Evolutionary conservation across 2,329 filamentous ascomycete genomes (phyloP), one percentile per base, ranked within the genome.

Genomic region (Chaetothyriales sp.): DNA sequence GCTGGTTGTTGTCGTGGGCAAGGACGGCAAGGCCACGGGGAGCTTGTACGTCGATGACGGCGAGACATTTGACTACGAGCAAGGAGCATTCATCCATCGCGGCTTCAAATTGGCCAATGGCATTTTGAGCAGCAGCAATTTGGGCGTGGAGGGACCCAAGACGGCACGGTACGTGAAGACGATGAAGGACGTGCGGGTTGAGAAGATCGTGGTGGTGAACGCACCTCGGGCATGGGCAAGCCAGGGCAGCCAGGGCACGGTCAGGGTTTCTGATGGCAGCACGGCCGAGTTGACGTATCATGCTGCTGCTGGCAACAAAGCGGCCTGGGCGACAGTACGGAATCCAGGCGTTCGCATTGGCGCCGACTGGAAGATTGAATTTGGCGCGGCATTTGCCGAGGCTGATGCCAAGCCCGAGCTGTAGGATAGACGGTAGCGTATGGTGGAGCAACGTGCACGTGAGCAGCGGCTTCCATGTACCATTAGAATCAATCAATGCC

Each of bases 21-120:
- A 80, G 59, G 74, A 78, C 29, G 82, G 84, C 50, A 79, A 82
- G 61, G 88, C 90, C 0, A 78, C 83, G 47, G 92, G 92, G 25
- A 83, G 85, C 47, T 72, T 98, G 6, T 98, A 98, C 64, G 74
- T 88, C 28, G 92, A 98, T 64, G 92, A 98, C 59, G 92, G 92
- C 47, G 89, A 97, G 68, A 86, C 85, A 0, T 98, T 89, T 60
- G 88, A 95, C 51, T 89, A 86, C 64, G 75, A 94, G 66, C 73
- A 81, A 57, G 90, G 89, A 9, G 88, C 88, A 56, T 95, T 85
- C 68, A 89, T 97, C 61, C 83, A 95, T 70, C 86, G 89, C 54
- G 76, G 74, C 54, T 95, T 98, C 70, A 73, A 71, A 20, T 85
- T 89, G 54, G 63, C 67, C 4, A 70, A 72, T 48, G 75, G 76